Conservation (phyloP, 371 early-diverging fungal genomes). For the Catenaria anguillulae region DNA sequence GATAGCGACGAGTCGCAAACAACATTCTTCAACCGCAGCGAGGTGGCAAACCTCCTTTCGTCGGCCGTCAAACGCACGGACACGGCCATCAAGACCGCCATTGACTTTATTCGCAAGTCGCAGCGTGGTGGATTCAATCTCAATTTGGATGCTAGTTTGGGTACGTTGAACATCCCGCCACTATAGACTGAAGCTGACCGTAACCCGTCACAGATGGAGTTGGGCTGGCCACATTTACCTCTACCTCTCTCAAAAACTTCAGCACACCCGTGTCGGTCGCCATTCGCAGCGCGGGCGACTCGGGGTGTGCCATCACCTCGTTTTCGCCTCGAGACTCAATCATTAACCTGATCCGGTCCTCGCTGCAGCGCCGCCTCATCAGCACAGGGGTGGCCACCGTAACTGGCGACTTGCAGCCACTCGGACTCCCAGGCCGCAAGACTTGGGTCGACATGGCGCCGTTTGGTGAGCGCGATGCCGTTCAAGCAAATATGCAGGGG, state of each 20-base stretch:
- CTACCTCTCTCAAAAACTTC: background rate
- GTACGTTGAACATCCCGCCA: too few species aligned
- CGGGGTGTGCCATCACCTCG: background rate
- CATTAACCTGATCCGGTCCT: background rate
- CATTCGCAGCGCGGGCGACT: background rate
- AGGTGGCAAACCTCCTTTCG: constrained; percentile 7
- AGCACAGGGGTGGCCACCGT: background rate
- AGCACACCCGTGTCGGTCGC: background rate
- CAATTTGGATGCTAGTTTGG: too few species aligned
- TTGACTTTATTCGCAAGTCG: background rate
- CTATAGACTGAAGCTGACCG: too few species aligned
- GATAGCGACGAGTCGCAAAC: constrained; percentile 10
- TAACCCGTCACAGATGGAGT: too few species aligned
- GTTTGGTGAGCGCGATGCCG: background rate
- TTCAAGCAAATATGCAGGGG: background rate
- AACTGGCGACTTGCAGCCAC: background rate
- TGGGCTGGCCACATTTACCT: background rate
- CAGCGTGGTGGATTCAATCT: background rate
- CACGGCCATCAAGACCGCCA: constrained; percentile 5
- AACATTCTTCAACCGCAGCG: constrained; percentile 8
- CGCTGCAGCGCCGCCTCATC: background rate
- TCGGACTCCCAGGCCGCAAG: background rate
- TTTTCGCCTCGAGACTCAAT: background rate
- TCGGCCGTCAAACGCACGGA: constrained; percentile 10
- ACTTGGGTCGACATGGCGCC: background rate